Conservation (phyloP, 192 early-diverging fungal genomes). For the Gamsiella multidivaricata region DNA sequence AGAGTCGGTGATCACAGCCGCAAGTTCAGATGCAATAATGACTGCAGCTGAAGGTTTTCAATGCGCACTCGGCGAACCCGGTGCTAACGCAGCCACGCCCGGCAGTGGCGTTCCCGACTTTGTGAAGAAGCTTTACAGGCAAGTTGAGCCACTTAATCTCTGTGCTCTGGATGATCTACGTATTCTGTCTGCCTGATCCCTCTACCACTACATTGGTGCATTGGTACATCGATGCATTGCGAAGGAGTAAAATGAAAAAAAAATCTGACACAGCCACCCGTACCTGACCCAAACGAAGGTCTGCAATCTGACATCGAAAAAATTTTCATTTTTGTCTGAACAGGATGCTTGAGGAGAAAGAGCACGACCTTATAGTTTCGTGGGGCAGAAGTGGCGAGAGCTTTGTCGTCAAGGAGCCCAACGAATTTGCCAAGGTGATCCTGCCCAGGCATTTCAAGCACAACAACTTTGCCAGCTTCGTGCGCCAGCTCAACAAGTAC, state of each 20-base stretch:
- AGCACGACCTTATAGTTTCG: constrained; percentile 63
- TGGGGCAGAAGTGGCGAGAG: constrained; percentile 74
- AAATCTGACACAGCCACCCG: constrained; percentile 14
- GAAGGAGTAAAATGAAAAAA: too few species aligned
- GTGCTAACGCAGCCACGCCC: background rate
- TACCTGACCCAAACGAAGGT: too few species aligned
- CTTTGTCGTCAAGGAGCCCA: constrained; percentile 79
- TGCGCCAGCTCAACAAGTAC: constrained; percentile 74
- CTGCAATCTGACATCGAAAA: too few species aligned
- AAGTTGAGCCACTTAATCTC: constrained; percentile 5
- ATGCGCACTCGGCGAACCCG: background rate
- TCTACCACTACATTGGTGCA: too few species aligned
- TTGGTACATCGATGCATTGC: too few species aligned
- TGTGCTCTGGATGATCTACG: too few species aligned
- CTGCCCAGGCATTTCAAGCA: constrained; percentile 70
- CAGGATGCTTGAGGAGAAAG: constrained; percentile 78
- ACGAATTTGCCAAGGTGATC: constrained; percentile 65
- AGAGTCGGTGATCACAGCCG: constrained; percentile 8
- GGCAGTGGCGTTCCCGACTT: constrained; percentile 67
- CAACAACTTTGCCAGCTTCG: constrained; percentile 65
- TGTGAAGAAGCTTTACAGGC: constrained; percentile 71
- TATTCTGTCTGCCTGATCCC: too few species aligned
- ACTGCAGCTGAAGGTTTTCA: constrained; percentile 5
- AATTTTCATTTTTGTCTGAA: constrained; percentile 8
- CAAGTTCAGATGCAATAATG: constrained; percentile 1